Evolutionary conservation across 2,329 filamentous ascomycete species (phyloP), one percentile per base, ranked within the genome.

Genomic region (Epichloe coenophiala): DNA sequence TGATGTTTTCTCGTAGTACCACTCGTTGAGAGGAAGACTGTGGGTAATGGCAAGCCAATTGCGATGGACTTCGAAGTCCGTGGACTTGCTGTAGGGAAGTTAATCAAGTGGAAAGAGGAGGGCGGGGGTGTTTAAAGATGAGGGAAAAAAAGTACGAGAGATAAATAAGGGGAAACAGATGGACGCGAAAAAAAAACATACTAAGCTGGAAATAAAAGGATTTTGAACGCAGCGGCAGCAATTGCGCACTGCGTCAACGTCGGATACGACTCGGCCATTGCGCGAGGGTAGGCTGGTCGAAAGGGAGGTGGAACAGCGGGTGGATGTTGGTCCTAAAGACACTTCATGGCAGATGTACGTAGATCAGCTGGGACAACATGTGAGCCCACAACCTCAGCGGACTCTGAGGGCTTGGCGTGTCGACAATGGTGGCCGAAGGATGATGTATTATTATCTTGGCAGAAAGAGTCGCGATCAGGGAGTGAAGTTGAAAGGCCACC

Each of bases 21-120:
- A 98, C 58, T 94, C 76, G 66, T 86, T 81, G 47, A 90, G 70
- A 3, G 91, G 87, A 19, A 97, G 76, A 54, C 86, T 95, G 69
- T 95, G 77, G 4, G 93, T 97, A 59, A 97, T 88, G 56, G 93
- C 93, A 40, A 98, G 81, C 93, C 93, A 98, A 73, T 98, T 98
- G 57, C 93, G 84, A 70, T 98, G 93, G 50, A 98, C 93, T 68
- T 98, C 93, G 62, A 98, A 98, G 68, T 98, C 93, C 59, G 93
- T 98, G 5, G 93, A 98, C 75, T 95, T 96, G 75, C 90, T 96
- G 68, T 19, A 37, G 23, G 7, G 8, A 41, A 13, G n/a, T 47
- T 46, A 46, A 48, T 17, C 45, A 8, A 23, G 35, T 37, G 40
- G 17, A 13, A n/a, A 33, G 17, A 27, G 52, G 37, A 53, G 37